These are phyloP conservation scores for Pichia phayaonensis DNA, from an alignment of 805 yeast genomes.

Conservation along the genomic window DNA sequence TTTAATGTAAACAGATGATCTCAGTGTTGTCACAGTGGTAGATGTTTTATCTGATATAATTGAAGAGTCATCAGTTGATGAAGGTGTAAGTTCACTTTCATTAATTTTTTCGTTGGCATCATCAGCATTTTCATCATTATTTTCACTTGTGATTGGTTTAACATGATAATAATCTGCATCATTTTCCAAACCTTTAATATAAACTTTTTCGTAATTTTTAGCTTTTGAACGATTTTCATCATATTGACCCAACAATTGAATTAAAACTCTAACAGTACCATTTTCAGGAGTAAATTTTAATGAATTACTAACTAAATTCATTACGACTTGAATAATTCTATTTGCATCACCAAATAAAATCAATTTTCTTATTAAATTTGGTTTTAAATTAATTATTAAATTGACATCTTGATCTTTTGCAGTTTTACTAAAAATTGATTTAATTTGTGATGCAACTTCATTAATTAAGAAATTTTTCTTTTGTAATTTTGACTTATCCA, in stretches of 20 bases:
- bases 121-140: neutral
- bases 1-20: slow-evolving; percentile 31
- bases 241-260: slow-evolving; percentile 63
- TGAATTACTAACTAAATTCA: slow-evolving; percentile 87
- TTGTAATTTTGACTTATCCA: slow-evolving; percentile 77
- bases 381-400: slow-evolving; percentile 53
- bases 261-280: slow-evolving; percentile 64
- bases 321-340: slow-evolving; percentile 82
- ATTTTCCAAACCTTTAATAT: slow-evolving; percentile 25
- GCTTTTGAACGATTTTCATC: slow-evolving; percentile 44
- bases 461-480: slow-evolving; percentile 69
- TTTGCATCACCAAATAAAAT: slow-evolving; percentile 82
- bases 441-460: slow-evolving; percentile 79
- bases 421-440: slow-evolving; percentile 75
- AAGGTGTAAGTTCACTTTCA: neutral
- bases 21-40: slow-evolving; percentile 22
- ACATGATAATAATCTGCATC: slow-evolving; percentile 11
- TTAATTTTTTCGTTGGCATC: neutral
- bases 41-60: neutral
- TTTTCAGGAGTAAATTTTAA: slow-evolving; percentile 88
- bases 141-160: slow-evolving; percentile 1
- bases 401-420: slow-evolving; percentile 72
- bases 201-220: slow-evolving; percentile 38
- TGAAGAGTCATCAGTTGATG: slow-evolving; percentile 2
- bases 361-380: slow-evolving; percentile 52